Conservation (phyloP, 352 stramenopile genomes). For the Globisporangium polare region DNA sequence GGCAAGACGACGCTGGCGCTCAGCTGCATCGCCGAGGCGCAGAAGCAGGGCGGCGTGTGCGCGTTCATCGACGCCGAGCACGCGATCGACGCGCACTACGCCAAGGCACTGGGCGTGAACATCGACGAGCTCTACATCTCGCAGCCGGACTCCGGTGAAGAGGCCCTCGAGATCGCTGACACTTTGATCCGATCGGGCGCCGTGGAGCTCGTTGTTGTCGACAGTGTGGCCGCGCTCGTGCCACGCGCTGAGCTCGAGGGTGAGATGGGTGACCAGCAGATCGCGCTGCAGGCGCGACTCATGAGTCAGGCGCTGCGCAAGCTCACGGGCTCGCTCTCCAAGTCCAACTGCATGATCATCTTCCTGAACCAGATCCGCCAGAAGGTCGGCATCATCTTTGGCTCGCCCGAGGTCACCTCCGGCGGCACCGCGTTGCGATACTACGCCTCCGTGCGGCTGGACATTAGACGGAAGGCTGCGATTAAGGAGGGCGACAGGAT, state of each 20-base stretch:
- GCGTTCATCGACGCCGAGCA: slow-evolving; percentile 99
- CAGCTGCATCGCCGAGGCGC: slow-evolving; percentile 94
- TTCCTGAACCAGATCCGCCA: slow-evolving; percentile 99
- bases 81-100: slow-evolving; percentile 96
- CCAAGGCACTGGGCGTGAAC: slow-evolving; percentile 90
- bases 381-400: slow-evolving; percentile 98
- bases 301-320: slow-evolving; percentile 98
- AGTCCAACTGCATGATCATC: slow-evolving; percentile 96
- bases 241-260: slow-evolving; percentile 94
- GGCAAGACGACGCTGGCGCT: slow-evolving; percentile 98
- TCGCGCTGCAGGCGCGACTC: slow-evolving; percentile 95
- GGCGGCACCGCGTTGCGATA: slow-evolving; percentile 86
- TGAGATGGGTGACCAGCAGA: slow-evolving; percentile 95
- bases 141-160: slow-evolving; percentile 97
- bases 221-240: slow-evolving; percentile 97
- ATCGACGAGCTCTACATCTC: slow-evolving; percentile 96
- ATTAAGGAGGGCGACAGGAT: slow-evolving; percentile 91
- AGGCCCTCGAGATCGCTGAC: slow-evolving; percentile 98
- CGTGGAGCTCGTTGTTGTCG: slow-evolving; percentile 97
- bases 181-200: slow-evolving; percentile 94
- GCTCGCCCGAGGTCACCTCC: slow-evolving; percentile 96
- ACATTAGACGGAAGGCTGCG: slow-evolving; percentile 93
- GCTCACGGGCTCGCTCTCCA: slow-evolving; percentile 93
- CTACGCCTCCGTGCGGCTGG: slow-evolving; percentile 91
- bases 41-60: slow-evolving; percentile 93